Evolutionary conservation across 2,329 filamentous ascomycete species (phyloP).

Genomic region (Dactylellina drechsleri): DNA sequence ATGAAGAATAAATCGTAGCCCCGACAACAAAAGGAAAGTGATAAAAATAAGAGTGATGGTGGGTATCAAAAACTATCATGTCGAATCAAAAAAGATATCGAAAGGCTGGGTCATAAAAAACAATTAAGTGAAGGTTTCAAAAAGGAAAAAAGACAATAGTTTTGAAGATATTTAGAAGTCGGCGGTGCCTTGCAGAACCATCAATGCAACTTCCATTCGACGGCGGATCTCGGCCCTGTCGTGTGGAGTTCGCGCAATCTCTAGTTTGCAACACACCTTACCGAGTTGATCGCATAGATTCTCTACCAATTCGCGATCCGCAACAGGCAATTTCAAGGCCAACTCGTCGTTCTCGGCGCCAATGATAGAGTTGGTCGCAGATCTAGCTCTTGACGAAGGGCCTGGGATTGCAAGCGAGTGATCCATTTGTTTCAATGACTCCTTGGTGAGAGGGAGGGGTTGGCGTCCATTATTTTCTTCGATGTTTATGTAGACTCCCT

Average conservation of each 20-base stretch:
- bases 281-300: constrained; percentile 53
- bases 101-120: constrained; percentile 35
- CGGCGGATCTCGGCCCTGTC: constrained; percentile 48
- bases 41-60: constrained; percentile 54
- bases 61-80: constrained; percentile 50
- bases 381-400: constrained; percentile 44
- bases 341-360: constrained; percentile 51
- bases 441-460: constrained; percentile 37
- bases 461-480: constrained; percentile 9
- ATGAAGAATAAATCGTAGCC: constrained; percentile 51
- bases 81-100: constrained; percentile 38
- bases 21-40: constrained; percentile 55
- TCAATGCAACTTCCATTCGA: constrained; percentile 52
- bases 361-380: constrained; percentile 53
- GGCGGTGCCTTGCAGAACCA: constrained; percentile 52
- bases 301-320: constrained; percentile 50
- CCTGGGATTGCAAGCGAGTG: constrained; percentile 29
- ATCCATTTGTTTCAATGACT: constrained; percentile 40
- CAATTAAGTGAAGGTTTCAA: constrained; percentile 33
- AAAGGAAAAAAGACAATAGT: constrained; percentile 42
- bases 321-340: constrained; percentile 43
- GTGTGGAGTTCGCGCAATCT: constrained; percentile 27
- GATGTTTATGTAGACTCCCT: constrained; percentile 35
- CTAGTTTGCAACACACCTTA: constrained; percentile 53
- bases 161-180: constrained; percentile 36